These are phyloP conservation scores for Cyberlindnera euphorbiiphila DNA, from an alignment of 805 yeast species.

Conservation along the genomic window DNA sequence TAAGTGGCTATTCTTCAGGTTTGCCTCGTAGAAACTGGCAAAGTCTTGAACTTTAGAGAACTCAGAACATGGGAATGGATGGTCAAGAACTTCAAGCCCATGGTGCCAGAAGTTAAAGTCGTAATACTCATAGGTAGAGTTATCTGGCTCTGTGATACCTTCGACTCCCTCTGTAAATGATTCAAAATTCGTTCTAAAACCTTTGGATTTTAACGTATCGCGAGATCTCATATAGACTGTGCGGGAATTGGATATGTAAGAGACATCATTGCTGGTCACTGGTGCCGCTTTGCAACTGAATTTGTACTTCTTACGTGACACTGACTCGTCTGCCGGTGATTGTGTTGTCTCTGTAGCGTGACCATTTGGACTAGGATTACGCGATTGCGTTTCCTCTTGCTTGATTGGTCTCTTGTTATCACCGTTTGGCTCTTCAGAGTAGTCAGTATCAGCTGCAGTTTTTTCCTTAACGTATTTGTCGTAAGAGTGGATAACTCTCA, in stretches of 20 bases:
- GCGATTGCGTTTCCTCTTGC: not conserved
- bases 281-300: not conserved
- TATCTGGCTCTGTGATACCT: constrained; percentile 34
- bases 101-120: constrained; percentile 43
- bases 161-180: constrained; percentile 41
- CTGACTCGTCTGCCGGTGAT: not conserved
- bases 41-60: constrained; percentile 46
- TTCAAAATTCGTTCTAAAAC: constrained; percentile 48
- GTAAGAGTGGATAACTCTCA: constrained; percentile 36
- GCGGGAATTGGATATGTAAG: constrained; percentile 45
- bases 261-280: constrained; percentile 18
- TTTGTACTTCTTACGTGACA: constrained; percentile 1
- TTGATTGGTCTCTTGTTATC: constrained; percentile 14
- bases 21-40: constrained; percentile 56
- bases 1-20: constrained; percentile 36
- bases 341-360: no score
- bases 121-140: constrained; percentile 35
- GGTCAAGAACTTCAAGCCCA: constrained; percentile 37
- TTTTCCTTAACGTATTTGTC: constrained; percentile 21
- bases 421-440: constrained; percentile 14
- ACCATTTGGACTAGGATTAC: not conserved
- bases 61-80: constrained; percentile 34
- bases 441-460: constrained; percentile 3
- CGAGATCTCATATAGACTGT: constrained; percentile 43
- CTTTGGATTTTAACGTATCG: constrained; percentile 44